Evolutionary conservation across 768 basidiomycete species (phyloP), one percentile per base, ranked within the genome.

Genomic region (Boletus vermiculosoides): DNA sequence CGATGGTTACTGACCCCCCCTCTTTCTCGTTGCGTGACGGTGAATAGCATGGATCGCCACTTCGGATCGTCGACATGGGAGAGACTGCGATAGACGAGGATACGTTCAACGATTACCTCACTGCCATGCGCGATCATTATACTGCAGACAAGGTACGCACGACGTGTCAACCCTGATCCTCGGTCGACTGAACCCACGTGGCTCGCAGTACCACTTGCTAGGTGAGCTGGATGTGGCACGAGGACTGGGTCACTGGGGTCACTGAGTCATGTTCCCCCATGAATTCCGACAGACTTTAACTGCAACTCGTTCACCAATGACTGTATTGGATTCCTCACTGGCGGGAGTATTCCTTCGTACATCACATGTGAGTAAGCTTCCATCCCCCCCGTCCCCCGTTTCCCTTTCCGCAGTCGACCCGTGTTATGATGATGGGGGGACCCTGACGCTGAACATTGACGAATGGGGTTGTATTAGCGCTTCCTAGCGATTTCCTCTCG

Each of bases 291-390:
- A 88, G 92, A 96, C 42, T 95, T 95, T 62, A 97, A 97, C 65
- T 97, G 94, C 72, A 98, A 98, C 71, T 89, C 91, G 2, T 98
- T 98, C 62, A 94, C 93, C 3, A 92, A 88, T 57, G 93, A 96
- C 61, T 85, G 85, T 56, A 74, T 93, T 34, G 93, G 89, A 3
- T 94, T 97, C 67, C 73, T 98, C 47, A 96, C 92, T 0, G 93
- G 94, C 30, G 79, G 79, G 4, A 83, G 84, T 16, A 90, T 97
- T 52, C 94, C 94, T 4, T 61, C 78, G 3, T 93, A 85, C 72
- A 91, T 98, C 60, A 90, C 83, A 74, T 88, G 94, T 87, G 61
- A 53, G 45, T 50, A 28, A 18, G 7, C 22, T 22, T 28, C 22
- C 13, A 10, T 8, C 5, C 22, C 2, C 13, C 16, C 7, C n/a